These are phyloP conservation scores for Mangifera indica DNA, from an alignment of 345 rosid genomes.

Conservation along the genomic window DNA sequence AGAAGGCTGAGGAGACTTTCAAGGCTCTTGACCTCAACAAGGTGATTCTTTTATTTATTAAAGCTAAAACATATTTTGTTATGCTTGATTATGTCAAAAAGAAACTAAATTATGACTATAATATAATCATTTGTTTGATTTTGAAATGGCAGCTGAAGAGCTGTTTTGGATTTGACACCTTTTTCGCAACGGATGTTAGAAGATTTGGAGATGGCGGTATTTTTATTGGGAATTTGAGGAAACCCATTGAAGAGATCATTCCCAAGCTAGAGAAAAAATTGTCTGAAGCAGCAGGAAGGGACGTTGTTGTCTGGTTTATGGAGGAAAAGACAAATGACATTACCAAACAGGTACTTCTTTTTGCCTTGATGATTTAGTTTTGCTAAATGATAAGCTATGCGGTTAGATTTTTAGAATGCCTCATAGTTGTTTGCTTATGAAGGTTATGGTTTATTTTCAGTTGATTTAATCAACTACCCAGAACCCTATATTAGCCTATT, in stretches of 20 bases:
- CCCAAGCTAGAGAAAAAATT: constrained; percentile 79
- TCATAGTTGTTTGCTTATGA: too few relatives aligned
- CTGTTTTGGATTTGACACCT: constrained; percentile 86
- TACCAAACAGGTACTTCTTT: constrained; percentile 66
- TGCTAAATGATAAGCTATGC: background rate
- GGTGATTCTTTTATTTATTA: constrained; percentile 40
- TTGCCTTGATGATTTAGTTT: background rate
- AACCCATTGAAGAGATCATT: constrained; percentile 74
- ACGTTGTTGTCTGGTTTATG: constrained; percentile 91
- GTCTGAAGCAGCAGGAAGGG: constrained; percentile 81
- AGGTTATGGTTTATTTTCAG: too few relatives aligned
- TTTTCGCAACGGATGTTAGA: constrained; percentile 86
- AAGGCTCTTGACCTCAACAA: constrained; percentile 91
- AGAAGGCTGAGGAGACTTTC: constrained; percentile 79
- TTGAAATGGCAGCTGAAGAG: constrained; percentile 64
- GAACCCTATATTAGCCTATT: background rate
- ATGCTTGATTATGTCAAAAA: background rate
- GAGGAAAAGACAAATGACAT: constrained; percentile 80
- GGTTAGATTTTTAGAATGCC: background rate
- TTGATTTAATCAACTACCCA: background rate
- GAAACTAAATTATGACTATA: background rate
- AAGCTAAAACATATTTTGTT: background rate
- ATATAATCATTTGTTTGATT: constrained; percentile 7
- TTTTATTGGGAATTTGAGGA: constrained; percentile 79
- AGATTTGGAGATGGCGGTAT: constrained; percentile 97